Conservation (phyloP, 768 basidiomycete species). For the Trametes gibbosa region DNA sequence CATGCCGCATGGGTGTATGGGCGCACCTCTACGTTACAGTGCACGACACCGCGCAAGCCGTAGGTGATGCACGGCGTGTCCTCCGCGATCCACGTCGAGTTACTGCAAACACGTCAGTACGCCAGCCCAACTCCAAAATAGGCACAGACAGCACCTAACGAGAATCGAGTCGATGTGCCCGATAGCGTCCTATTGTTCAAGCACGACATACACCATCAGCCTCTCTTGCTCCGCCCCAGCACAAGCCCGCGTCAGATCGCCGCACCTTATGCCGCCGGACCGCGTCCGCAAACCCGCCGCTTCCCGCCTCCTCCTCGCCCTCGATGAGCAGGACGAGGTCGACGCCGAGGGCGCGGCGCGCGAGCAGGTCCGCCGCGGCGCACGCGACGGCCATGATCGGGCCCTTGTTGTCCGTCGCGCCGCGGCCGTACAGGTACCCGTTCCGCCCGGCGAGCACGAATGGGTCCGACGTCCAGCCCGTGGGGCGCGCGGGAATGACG, state of each 20-base stretch:
- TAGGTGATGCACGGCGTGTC: slow-evolving; percentile 92
- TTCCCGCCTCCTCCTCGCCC: slow-evolving; percentile 97
- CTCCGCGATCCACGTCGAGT: slow-evolving; percentile 97
- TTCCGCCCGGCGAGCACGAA: slow-evolving; percentile 81
- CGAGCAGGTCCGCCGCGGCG: slow-evolving; percentile 80
- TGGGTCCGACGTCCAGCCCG: slow-evolving; percentile 82
- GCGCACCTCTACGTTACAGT: slow-evolving; percentile 71
- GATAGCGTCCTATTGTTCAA: slow-evolving; percentile 58
- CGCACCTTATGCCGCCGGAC: slow-evolving; percentile 72
- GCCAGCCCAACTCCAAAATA: neutral
- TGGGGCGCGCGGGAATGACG: slow-evolving; percentile 77
- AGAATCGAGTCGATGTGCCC: slow-evolving; percentile 88
- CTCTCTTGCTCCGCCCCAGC: no score
- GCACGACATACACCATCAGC: no score
- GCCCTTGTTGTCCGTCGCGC: slow-evolving; percentile 94
- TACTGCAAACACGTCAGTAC: slow-evolving; percentile 43
- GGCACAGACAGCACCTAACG: slow-evolving; percentile 54
- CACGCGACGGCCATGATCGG: slow-evolving; percentile 90
- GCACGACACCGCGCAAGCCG: slow-evolving; percentile 91
- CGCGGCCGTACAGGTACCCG: slow-evolving; percentile 87
- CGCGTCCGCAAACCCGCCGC: slow-evolving; percentile 77
- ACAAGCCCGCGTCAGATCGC: neutral
- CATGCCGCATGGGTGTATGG: neutral
- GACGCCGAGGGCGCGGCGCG: slow-evolving; percentile 68
- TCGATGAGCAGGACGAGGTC: slow-evolving; percentile 92